phyloP scores from a whole-genome alignment of 2,329 filamentous ascomycete species.

The Tolypocladium paradoxum region DNA sequence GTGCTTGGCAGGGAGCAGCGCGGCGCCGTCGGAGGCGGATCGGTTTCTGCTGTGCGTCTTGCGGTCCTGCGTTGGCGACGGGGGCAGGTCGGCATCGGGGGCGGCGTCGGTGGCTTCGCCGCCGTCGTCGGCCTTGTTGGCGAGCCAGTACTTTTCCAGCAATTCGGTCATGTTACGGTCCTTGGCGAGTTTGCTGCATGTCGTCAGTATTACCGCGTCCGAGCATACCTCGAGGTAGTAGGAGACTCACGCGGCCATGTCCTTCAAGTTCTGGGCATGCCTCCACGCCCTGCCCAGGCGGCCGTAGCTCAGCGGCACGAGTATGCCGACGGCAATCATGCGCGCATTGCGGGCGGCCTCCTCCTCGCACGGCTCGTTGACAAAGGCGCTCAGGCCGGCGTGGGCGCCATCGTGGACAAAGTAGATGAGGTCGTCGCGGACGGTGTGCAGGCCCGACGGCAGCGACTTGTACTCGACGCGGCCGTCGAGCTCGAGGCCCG shows the following conservation, averaged over 20 bases:
- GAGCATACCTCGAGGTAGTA: neutral
- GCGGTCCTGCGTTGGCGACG: slow-evolving; percentile 17
- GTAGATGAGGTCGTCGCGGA: slow-evolving; percentile 82
- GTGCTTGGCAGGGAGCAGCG: slow-evolving; percentile 49
- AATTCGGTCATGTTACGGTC: slow-evolving; percentile 51
- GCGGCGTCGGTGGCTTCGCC: slow-evolving; percentile 22
- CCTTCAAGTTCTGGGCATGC: slow-evolving; percentile 67
- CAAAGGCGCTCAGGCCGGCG: slow-evolving; percentile 84
- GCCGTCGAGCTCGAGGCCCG: slow-evolving; percentile 67
- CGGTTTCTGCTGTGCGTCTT: slow-evolving; percentile 43
- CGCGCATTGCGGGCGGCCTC: slow-evolving; percentile 71
- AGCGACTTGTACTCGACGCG: slow-evolving; percentile 94
- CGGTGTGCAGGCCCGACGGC: slow-evolving; percentile 83
- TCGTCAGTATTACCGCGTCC: neutral
- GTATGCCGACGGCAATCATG: slow-evolving; percentile 83
- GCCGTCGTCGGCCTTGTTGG: slow-evolving; percentile 26
- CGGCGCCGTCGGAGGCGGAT: slow-evolving; percentile 51
- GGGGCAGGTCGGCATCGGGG: slow-evolving; percentile 22
- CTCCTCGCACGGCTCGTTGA: slow-evolving; percentile 71
- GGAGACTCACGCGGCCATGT: slow-evolving; percentile 54
- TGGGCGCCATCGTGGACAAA: slow-evolving; percentile 74
- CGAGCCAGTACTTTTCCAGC: slow-evolving; percentile 74
- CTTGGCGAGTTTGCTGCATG: slow-evolving; percentile 45
- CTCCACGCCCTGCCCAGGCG: slow-evolving; percentile 81
- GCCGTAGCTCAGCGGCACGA: slow-evolving; percentile 79